phyloP scores from a whole-genome alignment of 352 stramenopile species.

The Globisporangium cederbergense region DNA sequence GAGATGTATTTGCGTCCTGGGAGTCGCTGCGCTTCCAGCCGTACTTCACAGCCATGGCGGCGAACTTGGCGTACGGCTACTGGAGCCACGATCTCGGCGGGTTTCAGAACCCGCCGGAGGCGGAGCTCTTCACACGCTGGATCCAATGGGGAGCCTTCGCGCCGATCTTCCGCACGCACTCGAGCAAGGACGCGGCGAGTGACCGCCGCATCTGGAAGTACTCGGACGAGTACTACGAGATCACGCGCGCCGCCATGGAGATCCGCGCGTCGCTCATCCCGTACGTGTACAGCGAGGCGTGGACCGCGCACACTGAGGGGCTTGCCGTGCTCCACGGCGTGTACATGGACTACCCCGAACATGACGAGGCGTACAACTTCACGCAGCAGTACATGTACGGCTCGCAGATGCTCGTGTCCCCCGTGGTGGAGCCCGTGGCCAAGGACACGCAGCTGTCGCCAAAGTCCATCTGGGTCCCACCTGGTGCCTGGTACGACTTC shows the following conservation, averaged over 20 bases:
- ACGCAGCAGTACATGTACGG: slow-evolving; percentile 45
- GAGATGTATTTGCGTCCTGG: slow-evolving; percentile 39
- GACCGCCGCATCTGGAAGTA: slow-evolving; percentile 39
- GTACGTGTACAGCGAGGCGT: slow-evolving; percentile 44
- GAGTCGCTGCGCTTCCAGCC: slow-evolving; percentile 36
- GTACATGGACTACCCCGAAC: slow-evolving; percentile 41
- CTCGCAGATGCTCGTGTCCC: slow-evolving; percentile 35
- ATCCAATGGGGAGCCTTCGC: slow-evolving; percentile 42
- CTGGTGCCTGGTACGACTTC: slow-evolving; percentile 41
- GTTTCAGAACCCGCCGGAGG: slow-evolving; percentile 24
- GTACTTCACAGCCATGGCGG: slow-evolving; percentile 41
- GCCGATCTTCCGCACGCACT: slow-evolving; percentile 40
- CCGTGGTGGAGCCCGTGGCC: slow-evolving; percentile 26
- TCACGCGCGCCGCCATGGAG: slow-evolving; percentile 26
- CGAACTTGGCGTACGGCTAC: slow-evolving; percentile 46
- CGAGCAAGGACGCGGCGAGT: slow-evolving; percentile 24
- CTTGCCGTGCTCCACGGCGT: slow-evolving; percentile 32
- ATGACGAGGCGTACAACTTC: slow-evolving; percentile 32
- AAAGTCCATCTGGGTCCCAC: slow-evolving; percentile 39
- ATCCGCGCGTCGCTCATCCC: slow-evolving; percentile 32
- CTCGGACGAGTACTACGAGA: slow-evolving; percentile 25
- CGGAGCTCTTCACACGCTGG: slow-evolving; percentile 42
- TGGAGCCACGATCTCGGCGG: slow-evolving; percentile 52
- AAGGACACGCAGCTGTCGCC: slow-evolving; percentile 20
- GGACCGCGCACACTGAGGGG: slow-evolving; percentile 23